These are phyloP conservation scores for Macrophomina phaseolina DNA, from an alignment of 2,329 filamentous ascomycete species.

Conservation along the genomic window DNA sequence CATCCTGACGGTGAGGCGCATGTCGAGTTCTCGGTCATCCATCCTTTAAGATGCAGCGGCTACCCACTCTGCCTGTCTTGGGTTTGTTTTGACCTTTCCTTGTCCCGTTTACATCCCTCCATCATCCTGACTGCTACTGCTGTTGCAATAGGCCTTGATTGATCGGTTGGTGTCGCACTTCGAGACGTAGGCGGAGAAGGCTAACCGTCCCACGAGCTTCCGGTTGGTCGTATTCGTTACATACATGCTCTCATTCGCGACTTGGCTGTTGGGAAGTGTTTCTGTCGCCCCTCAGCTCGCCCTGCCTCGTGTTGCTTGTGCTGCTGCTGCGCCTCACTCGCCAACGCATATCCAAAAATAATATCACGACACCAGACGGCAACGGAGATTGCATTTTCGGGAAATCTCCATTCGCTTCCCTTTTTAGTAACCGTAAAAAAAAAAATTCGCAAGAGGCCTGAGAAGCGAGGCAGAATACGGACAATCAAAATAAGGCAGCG, in stretches of 20 bases:
- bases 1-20: not conserved
- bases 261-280: not conserved
- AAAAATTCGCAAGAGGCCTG: not conserved
- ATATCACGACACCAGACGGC: not conserved
- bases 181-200: not conserved
- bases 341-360: not conserved
- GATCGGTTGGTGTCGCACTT: not conserved
- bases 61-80: not conserved
- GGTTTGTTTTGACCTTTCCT: not conserved
- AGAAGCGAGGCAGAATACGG: not conserved
- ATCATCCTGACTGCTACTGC: not conserved
- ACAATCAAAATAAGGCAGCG: not conserved
- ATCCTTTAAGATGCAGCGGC: not conserved
- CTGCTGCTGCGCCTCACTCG: slow-evolving; percentile 6
- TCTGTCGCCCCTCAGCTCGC: not conserved
- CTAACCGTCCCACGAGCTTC: not conserved
- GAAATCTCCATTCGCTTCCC: not conserved
- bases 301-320: not conserved
- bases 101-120: not conserved
- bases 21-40: not conserved
- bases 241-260: not conserved
- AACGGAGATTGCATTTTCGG: not conserved
- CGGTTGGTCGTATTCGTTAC: not conserved
- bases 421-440: not conserved
- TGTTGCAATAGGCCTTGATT: not conserved